These are phyloP conservation scores for Phaeotremella skinneri DNA, from an alignment of 768 basidiomycete species.

Conservation along the genomic window DNA sequence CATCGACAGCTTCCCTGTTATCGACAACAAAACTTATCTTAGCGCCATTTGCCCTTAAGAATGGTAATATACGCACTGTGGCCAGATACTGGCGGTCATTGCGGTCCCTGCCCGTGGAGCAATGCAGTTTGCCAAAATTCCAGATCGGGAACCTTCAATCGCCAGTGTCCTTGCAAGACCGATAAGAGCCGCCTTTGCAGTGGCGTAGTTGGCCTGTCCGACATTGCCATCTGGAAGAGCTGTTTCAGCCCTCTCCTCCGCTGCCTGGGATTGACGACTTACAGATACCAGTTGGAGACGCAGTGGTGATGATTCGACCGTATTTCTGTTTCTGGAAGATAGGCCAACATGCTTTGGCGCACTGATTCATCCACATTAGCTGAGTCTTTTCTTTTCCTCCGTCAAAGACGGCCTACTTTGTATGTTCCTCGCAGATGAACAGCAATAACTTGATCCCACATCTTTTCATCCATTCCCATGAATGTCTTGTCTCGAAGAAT, in stretches of 20 bases:
- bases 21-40: background rate
- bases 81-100: conserved; percentile 80
- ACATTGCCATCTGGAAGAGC: conserved; percentile 80
- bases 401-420: conserved; percentile 58
- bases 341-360: conserved; percentile 92
- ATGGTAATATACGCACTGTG: conserved; percentile 57
- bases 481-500: conserved; percentile 93
- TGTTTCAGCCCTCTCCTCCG: background rate
- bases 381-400: background rate
- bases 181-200: conserved; percentile 88
- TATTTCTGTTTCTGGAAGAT: conserved; percentile 94
- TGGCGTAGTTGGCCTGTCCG: conserved; percentile 91
- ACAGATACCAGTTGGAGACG: conserved; percentile 90
- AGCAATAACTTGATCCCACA: conserved; percentile 89
- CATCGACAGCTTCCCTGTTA: conserved; percentile 69
- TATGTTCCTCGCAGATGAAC: conserved; percentile 89
- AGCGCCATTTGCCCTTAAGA: too few relatives aligned
- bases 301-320: conserved; percentile 92
- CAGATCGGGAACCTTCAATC: conserved; percentile 86
- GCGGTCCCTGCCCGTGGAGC: conserved; percentile 86
- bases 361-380: conserved; percentile 56
- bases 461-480: conserved; percentile 77
- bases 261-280: conserved; percentile 50
- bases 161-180: conserved; percentile 86
- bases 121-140: conserved; percentile 82